phyloP scores from a whole-genome alignment of 2,329 filamentous ascomycete genomes.

The Aspergillus fischeri region DNA sequence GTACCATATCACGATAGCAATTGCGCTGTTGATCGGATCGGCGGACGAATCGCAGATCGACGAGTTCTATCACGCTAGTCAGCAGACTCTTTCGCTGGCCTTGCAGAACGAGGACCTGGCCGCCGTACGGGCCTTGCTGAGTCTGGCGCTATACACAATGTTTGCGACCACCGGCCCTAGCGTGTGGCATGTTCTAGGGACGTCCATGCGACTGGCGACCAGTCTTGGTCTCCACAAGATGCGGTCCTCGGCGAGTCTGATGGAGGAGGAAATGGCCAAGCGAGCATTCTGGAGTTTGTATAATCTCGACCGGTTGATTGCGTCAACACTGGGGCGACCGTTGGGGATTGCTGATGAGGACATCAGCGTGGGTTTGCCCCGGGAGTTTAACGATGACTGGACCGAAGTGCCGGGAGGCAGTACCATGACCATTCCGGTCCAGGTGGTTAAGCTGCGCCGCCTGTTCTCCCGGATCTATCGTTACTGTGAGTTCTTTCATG shows the following conservation, averaged over 20 bases:
- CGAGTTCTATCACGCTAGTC: constrained; percentile 34
- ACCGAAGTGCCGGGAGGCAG: constrained; percentile 33
- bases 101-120: constrained; percentile 38
- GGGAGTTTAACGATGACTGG: constrained; percentile 39
- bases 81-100: constrained; percentile 30
- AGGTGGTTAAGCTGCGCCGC: constrained; percentile 33
- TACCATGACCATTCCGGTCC: constrained; percentile 36
- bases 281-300: constrained; percentile 44
- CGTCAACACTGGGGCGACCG: constrained; percentile 37
- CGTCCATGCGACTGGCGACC: constrained; percentile 34
- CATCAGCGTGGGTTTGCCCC: constrained; percentile 35
- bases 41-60: constrained; percentile 26
- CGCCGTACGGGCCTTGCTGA: constrained; percentile 33
- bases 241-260: constrained; percentile 21
- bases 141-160: constrained; percentile 35
- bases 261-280: constrained; percentile 39
- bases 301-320: constrained; percentile 41
- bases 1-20: constrained; percentile 37
- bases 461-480: constrained; percentile 39
- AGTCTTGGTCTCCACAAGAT: constrained; percentile 37
- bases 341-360: constrained; percentile 41
- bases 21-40: constrained; percentile 31
- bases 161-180: constrained; percentile 37
- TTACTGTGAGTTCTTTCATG: constrained; percentile 25
- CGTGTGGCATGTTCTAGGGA: constrained; percentile 39